These are phyloP conservation scores for Gnaphalium uliginosum DNA, from an alignment of 129 eudicot genomes.

Conservation along the genomic window DNA sequence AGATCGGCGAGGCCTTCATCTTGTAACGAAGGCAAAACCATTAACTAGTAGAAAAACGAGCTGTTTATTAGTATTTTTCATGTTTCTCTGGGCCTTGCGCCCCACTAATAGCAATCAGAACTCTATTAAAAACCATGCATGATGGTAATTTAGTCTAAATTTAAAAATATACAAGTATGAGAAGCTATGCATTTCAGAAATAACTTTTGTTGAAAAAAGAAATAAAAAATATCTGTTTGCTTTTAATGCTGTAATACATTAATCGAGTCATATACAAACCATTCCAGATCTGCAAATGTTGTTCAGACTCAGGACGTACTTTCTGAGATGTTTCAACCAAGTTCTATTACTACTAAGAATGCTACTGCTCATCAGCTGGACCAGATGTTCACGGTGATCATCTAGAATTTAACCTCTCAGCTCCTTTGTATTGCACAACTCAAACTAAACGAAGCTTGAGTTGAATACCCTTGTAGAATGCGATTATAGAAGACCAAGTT, in stretches of 20 bases:
- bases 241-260: neutral
- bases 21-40: neutral
- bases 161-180: neutral
- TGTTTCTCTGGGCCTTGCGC: too few species aligned
- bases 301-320: neutral
- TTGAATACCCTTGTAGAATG: slow-evolving; percentile 4
- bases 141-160: too few species aligned
- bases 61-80: neutral
- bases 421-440: neutral
- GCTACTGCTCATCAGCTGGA: neutral
- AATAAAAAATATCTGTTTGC: neutral
- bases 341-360: neutral
- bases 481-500: neutral
- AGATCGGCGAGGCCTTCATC: neutral
- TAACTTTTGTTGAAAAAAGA: neutral
- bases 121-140: too few species aligned
- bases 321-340: neutral
- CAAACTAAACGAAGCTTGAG: neutral
- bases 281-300: neutral
- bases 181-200: too few species aligned
- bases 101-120: too few species aligned
- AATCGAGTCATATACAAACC: neutral
- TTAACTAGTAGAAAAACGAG: neutral
- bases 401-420: neutral
- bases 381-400: neutral